phyloP scores from a whole-genome alignment of 2,329 filamentous ascomycete genomes.

The Mycosphaerelloides madeirae region DNA sequence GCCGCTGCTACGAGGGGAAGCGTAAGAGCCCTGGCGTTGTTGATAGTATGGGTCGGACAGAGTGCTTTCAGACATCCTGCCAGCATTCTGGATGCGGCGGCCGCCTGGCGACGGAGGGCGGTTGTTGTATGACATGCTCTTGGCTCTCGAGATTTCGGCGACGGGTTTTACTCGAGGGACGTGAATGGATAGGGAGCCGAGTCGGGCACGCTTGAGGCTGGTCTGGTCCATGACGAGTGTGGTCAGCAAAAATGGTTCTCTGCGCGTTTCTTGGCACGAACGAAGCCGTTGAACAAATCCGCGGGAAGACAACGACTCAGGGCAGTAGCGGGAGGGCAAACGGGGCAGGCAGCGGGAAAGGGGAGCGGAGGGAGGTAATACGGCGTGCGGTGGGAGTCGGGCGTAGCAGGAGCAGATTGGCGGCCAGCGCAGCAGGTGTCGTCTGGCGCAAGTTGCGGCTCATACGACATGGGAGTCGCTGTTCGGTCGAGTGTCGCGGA shows the following conservation, averaged over 20 bases:
- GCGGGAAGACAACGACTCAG: background rate
- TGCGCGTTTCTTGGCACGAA: background rate
- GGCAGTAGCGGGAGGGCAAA: no score
- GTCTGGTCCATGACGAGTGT: slow-evolving; percentile 6
- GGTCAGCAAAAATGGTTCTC: slow-evolving; percentile 4
- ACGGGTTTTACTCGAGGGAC: slow-evolving; percentile 21
- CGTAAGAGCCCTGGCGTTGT: slow-evolving; percentile 25
- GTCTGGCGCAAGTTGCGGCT: slow-evolving; percentile 1
- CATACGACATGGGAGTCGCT: slow-evolving; percentile 1
- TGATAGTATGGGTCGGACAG: slow-evolving; percentile 30
- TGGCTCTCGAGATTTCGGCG: slow-evolving; percentile 15
- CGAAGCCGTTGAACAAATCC: background rate
- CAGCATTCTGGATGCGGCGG: slow-evolving; percentile 32
- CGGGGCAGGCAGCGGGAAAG: no score
- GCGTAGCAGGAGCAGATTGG: no score
- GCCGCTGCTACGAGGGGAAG: slow-evolving; percentile 32
- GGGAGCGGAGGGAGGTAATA: no score
- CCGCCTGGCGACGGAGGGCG: slow-evolving; percentile 33
- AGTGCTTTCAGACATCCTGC: slow-evolving; percentile 26
- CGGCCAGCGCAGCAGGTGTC: slow-evolving; percentile 1
- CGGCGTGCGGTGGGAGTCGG: no score
- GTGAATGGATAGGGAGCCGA: slow-evolving; percentile 12
- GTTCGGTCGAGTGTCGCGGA: background rate
- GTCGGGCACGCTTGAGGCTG: slow-evolving; percentile 3
- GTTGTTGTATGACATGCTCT: slow-evolving; percentile 30